These are phyloP conservation scores for Colletotrichum destructivum DNA, from an alignment of 2,329 filamentous ascomycete species.

Conservation along the genomic window DNA sequence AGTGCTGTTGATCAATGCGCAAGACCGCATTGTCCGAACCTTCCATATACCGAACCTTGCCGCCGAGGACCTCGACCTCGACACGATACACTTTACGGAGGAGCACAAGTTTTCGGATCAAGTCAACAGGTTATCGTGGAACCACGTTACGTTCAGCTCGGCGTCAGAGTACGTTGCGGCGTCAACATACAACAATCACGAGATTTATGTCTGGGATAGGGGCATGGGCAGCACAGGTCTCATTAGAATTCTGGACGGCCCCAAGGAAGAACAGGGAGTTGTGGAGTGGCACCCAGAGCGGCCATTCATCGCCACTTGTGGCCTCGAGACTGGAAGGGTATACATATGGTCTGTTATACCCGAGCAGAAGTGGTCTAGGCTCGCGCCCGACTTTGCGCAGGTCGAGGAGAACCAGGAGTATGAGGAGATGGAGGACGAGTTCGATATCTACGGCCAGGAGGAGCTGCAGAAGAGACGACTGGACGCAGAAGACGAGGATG, in stretches of 20 bases:
- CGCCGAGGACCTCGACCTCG: constrained; percentile 79
- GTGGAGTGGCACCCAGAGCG: constrained; percentile 97
- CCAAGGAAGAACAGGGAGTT: constrained; percentile 95
- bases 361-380: constrained; percentile 95
- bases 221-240: constrained; percentile 83
- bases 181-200: constrained; percentile 97
- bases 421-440: constrained; percentile 95
- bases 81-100: constrained; percentile 89
- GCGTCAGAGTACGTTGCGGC: constrained; percentile 97
- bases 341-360: constrained; percentile 97
- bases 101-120: constrained; percentile 99
- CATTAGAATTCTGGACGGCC: constrained; percentile 96
- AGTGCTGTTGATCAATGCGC: constrained; percentile 91
- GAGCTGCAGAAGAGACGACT: constrained; percentile 93
- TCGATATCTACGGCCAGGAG: constrained; percentile 96
- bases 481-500: constrained; percentile 92
- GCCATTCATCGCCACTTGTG: constrained; percentile 90
- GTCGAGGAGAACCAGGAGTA: constrained; percentile 99
- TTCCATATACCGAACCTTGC: constrained; percentile 87
- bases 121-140: constrained; percentile 95
- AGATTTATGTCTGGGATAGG: constrained; percentile 98
- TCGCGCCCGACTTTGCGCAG: constrained; percentile 96
- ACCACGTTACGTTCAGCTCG: constrained; percentile 94
- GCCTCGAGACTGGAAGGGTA: constrained; percentile 91
- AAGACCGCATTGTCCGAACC: constrained; percentile 94